These are phyloP conservation scores for Saturnispora silvae DNA, from an alignment of 805 yeast genomes.

Conservation along the genomic window DNA sequence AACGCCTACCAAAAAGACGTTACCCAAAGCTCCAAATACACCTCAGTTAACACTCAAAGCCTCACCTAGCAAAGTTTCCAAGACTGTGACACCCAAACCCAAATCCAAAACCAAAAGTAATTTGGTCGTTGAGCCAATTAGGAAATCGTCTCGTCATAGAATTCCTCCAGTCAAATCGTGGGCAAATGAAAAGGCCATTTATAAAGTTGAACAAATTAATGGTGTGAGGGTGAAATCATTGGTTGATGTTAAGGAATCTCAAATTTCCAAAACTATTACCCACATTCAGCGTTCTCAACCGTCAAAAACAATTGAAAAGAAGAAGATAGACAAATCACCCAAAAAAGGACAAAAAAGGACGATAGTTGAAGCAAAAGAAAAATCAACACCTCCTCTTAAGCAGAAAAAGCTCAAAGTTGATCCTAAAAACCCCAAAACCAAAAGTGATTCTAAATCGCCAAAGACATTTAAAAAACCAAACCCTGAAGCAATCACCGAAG, in stretches of 20 bases:
- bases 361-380: not conserved
- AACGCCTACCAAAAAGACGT: no score
- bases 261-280: not conserved
- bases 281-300: not conserved
- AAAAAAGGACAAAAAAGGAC: not conserved
- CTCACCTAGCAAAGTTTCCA: no score
- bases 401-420: not conserved
- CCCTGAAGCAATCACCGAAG: not conserved
- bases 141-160: constrained; percentile 57
- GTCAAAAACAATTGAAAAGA: not conserved
- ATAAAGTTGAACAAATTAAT: constrained; percentile 33
- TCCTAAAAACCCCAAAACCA: not conserved
- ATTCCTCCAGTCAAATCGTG: constrained; percentile 72
- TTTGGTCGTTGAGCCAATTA: no score
- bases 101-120: no score
- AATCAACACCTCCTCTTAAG: no score
- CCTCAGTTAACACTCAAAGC: no score
- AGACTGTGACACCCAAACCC: not conserved
- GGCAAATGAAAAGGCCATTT: constrained; percentile 71
- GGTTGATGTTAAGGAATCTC: constrained; percentile 31
- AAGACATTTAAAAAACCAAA: not conserved
- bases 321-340: not conserved
- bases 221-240: constrained; percentile 46
- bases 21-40: no score
- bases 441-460: not conserved